Conservation (phyloP, 2,329 filamentous ascomycete species). For the Diaporthe sp. region DNA sequence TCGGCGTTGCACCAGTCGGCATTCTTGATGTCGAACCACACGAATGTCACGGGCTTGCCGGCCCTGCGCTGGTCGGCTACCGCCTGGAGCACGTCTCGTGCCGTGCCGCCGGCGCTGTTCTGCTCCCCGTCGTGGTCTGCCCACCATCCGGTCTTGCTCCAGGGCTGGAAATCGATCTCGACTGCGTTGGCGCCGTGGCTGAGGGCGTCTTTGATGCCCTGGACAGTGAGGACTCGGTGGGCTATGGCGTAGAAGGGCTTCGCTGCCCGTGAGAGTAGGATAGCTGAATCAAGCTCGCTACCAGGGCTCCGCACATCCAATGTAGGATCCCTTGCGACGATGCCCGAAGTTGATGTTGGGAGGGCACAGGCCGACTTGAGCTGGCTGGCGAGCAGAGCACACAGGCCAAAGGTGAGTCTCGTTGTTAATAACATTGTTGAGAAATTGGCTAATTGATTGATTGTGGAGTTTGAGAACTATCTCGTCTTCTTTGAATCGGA, state of each 20-base stretch:
- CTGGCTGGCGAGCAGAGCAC: neutral
- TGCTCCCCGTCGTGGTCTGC: constrained; percentile 1
- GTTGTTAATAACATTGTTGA: neutral
- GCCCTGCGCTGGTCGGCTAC: constrained; percentile 7
- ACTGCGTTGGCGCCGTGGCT: neutral
- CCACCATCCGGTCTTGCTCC: neutral
- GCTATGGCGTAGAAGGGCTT: constrained; percentile 12
- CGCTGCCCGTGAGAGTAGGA: neutral
- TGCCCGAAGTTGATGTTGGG: neutral
- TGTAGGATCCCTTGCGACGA: neutral
- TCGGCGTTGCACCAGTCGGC: constrained; percentile 12
- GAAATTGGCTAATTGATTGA: no score
- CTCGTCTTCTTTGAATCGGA: neutral
- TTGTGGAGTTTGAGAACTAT: neutral
- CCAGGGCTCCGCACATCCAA: neutral
- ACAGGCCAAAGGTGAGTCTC: neutral
- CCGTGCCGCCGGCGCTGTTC: neutral
- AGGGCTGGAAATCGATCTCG: neutral
- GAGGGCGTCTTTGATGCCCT: neutral
- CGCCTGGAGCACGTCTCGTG: constrained; percentile 2
- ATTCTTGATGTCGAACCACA: constrained; percentile 1
- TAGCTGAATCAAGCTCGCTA: neutral
- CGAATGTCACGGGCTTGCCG: neutral
- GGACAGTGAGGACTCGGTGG: neutral
- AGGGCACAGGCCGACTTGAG: neutral